A percentile compares a stretch with the other conserved stretches of the same genome.
Evolutionary conservation across 805 yeast genomes (phyloP).

Genomic region (Cyberlindnera bimundalis): DNA sequence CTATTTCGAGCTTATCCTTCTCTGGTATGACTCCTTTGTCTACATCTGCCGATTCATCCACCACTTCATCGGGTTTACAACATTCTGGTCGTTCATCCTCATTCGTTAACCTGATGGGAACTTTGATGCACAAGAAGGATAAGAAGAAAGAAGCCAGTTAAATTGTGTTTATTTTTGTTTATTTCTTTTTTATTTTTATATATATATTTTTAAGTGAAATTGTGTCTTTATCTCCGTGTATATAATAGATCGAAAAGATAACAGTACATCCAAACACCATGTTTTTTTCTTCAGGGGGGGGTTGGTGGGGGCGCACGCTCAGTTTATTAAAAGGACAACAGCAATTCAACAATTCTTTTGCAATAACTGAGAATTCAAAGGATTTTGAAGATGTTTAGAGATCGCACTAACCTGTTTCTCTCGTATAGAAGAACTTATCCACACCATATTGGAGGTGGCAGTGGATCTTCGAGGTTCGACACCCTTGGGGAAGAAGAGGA

Average conservation of each 20-base stretch:
- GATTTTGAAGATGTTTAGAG: constrained; percentile 66
- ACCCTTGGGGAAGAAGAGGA: constrained; percentile 31
- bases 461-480: constrained; percentile 26
- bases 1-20: constrained; percentile 6
- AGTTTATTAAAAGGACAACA: too few relatives aligned
- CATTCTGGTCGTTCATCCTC: constrained; percentile 22
- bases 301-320: too few relatives aligned
- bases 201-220: too few relatives aligned
- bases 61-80: constrained; percentile 4
- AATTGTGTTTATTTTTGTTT: neutral
- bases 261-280: neutral
- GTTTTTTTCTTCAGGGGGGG: too few relatives aligned
- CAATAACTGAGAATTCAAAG: too few relatives aligned
- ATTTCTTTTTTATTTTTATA: neutral
- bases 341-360: too few relatives aligned
- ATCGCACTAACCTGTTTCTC: constrained; percentile 85
- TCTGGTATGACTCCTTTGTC: constrained; percentile 12
- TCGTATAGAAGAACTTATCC: constrained; percentile 90
- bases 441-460: constrained; percentile 39
- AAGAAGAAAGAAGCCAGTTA: constrained; percentile 3
- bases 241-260: neutral
- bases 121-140: constrained; percentile 25
- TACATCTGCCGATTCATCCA: constrained; percentile 1
- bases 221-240: too few relatives aligned
- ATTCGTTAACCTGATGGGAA: constrained; percentile 28